A percentile compares a stretch with the other conserved stretches of the same genome.
Evolutionary conservation across 257 asterid species (phyloP).

Genomic region (Cordia subcordata): DNA sequence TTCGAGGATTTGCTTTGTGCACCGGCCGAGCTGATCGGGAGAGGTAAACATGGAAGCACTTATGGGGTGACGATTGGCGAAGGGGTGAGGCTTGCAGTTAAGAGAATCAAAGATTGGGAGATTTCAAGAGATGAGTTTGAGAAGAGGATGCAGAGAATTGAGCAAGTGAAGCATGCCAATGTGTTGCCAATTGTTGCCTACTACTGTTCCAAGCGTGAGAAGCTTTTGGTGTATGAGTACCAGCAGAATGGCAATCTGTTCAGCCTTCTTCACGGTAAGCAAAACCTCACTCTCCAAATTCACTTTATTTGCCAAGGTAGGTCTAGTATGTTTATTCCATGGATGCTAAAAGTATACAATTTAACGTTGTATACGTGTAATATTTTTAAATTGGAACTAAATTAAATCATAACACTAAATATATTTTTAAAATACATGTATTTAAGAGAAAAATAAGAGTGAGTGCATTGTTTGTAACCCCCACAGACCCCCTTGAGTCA

Average conservation of each 20-base stretch:
- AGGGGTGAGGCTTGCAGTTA: conserved; percentile 48
- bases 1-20: conserved; percentile 70
- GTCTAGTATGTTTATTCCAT: too few relatives aligned
- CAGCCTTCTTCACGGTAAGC: conserved; percentile 61
- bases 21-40: conserved; percentile 64
- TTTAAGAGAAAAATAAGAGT: too few relatives aligned
- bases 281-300: too few relatives aligned
- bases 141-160: conserved; percentile 48
- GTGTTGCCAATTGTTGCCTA: conserved; percentile 60
- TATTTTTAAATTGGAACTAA: too few relatives aligned
- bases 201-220: conserved; percentile 69
- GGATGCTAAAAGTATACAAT: too few relatives aligned
- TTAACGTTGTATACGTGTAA: too few relatives aligned
- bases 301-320: not conserved
- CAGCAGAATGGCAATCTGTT: conserved; percentile 65
- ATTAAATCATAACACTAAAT: too few relatives aligned
- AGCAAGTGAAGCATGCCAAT: conserved; percentile 43
- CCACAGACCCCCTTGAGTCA: too few relatives aligned
- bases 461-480: too few relatives aligned
- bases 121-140: conserved; percentile 47
- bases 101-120: conserved; percentile 65
- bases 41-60: conserved; percentile 57
- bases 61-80: conserved; percentile 46
- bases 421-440: too few relatives aligned
- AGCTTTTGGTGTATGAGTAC: conserved; percentile 60